Evolutionary conservation across 2,329 filamentous ascomycete genomes (phyloP), one percentile per base, ranked within the genome.

Genomic region (Verticillium alfalfae): DNA sequence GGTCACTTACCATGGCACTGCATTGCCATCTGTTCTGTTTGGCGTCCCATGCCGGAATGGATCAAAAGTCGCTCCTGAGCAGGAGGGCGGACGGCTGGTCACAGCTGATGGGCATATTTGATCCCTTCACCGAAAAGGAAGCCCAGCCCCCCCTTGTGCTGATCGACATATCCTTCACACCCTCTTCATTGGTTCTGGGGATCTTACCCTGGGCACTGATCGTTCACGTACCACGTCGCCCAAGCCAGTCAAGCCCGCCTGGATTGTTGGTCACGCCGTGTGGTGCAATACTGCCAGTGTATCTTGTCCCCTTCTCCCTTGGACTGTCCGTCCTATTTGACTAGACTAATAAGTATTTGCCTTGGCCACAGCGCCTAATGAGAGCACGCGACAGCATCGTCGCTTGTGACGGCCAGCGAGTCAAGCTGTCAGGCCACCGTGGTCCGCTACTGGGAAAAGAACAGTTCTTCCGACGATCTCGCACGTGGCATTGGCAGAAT

Each of bases 141-240:
- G 13, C 38, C 41, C 38, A n/a, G n/a, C n/a, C 49, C 60, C 62
- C 56, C 58, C 62, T 52, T 65, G 64, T 64, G 60, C 60, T 62
- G 64, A 64, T 65, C 64, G 64, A 64, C 62, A 65, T 58, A 62
- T 61, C 60, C 60, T 65, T 61, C 60, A 62, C 58, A 60, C 52
- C 54, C 58, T 55, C 16, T 34, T 57, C 26, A 31, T 58, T 58
- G n/a, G 57, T 57, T 60, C 38, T 60, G 58, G 54, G 36, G 38
- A 31, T 34, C 52, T 45, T 38, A 62, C 58, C 64, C 62, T 18
- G 34, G 60, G 49, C 15, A 26, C 39, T 58, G 57, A 58, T 58
- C 22, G 8, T 31, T 37, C 57, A 49, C 9, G 45, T 18, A 22
- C 10, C 38, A 39, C 15, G 26, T 39, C 39, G 12, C 7, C 26